Conservation (phyloP, 129 eudicot species). For the Escallonia rubra region DNA sequence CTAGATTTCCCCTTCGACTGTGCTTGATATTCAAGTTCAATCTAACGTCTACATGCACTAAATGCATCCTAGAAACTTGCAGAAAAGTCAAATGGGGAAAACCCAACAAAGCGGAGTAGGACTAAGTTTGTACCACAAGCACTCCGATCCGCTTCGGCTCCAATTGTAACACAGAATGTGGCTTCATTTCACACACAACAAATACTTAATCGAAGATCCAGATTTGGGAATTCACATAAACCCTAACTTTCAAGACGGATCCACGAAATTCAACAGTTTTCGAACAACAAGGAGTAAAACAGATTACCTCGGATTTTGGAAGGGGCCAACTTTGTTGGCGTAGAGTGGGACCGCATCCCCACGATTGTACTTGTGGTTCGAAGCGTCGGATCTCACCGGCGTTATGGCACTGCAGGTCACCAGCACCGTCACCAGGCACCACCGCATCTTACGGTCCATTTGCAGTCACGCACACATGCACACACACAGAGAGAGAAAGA, state of each 20-base stretch:
- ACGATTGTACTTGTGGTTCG: constrained; percentile 49
- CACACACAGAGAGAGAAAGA: constrained; percentile 7
- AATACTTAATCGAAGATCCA: no score
- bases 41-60: no score
- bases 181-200: no score
- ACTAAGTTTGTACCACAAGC: no score
- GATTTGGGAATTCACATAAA: background rate
- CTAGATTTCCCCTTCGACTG: no score
- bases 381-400: constrained; percentile 35
- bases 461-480: background rate
- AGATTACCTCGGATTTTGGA: constrained; percentile 57
- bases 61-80: no score
- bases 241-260: background rate
- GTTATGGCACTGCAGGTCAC: background rate
- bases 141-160: no score
- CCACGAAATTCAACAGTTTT: background rate
- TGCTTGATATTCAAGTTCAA: no score
- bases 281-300: background rate
- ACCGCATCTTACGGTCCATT: constrained; percentile 14
- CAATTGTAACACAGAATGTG: no score
- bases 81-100: no score
- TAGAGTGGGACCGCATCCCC: constrained; percentile 56
- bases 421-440: constrained; percentile 18
- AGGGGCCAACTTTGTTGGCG: constrained; percentile 63
- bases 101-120: no score